A percentile compares a stretch with the other conserved stretches of the same genome.
These are phyloP conservation scores for Lodderomyces parapsilosis DNA, from an alignment of 1,139 yeast species.

Conservation along the genomic window DNA sequence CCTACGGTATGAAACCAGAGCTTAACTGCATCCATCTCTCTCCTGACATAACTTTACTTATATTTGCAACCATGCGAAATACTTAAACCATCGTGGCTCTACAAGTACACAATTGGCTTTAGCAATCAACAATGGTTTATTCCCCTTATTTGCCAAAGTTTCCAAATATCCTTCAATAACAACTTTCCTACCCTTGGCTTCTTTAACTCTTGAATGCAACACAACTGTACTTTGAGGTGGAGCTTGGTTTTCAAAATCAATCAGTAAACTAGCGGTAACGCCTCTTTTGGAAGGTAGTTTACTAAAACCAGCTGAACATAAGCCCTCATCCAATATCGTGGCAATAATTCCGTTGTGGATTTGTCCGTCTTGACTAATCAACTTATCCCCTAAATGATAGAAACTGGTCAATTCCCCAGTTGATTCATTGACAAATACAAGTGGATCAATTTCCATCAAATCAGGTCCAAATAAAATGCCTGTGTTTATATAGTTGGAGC, in stretches of 20 bases:
- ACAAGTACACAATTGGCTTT: conserved; percentile 63
- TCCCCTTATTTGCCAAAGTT: conserved; percentile 35
- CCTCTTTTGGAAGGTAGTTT: conserved; percentile 80
- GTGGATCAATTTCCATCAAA: conserved; percentile 66
- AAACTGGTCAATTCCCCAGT: conserved; percentile 55
- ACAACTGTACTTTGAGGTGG: conserved; percentile 67
- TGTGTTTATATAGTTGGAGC: conserved; percentile 59
- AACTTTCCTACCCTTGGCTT: conserved; percentile 77
- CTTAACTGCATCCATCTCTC: too few species aligned
- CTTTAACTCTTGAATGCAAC: conserved; percentile 64
- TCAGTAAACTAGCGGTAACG: conserved; percentile 79
- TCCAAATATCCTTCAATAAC: conserved; percentile 65
- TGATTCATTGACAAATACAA: conserved; percentile 48
- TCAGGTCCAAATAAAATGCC: conserved; percentile 65
- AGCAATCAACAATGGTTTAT: conserved; percentile 44
- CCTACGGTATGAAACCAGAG: too few species aligned
- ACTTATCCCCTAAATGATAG: conserved; percentile 66
- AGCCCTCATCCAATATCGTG: conserved; percentile 80
- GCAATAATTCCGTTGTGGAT: conserved; percentile 88
- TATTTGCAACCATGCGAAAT: conserved; percentile 57
- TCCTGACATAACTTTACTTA: conserved; percentile 4
- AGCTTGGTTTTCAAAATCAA: conserved; percentile 66
- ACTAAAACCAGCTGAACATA: conserved; percentile 86
- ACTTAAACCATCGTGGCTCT: conserved; percentile 80
- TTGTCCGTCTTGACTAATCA: conserved; percentile 69